phyloP scores from a whole-genome alignment of 73 alveolate species.

The Diophrys sp. region DNA sequence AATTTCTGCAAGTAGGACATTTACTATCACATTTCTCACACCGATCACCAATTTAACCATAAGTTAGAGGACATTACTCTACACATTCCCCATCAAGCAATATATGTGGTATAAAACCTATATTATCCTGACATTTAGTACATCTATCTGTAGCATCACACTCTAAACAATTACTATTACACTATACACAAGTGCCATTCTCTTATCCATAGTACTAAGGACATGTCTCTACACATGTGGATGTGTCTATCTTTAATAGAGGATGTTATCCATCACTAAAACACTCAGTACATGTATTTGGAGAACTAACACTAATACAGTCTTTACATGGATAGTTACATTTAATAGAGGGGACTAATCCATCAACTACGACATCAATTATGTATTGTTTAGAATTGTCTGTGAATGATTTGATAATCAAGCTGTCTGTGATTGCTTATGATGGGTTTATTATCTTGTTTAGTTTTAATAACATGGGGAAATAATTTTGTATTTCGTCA shows the following conservation, averaged over 20 bases:
- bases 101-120: background rate
- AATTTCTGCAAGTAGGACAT: constrained; percentile 3
- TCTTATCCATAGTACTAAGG: background rate
- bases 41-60: background rate
- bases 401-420: background rate
- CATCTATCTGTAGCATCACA: constrained; percentile 7
- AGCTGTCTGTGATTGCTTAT: background rate
- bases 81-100: background rate
- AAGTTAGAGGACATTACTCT: background rate
- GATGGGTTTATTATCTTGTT: constrained; percentile 25
- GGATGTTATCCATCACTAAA: too few relatives aligned
- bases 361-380: constrained; percentile 16
- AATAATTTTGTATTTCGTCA: background rate
- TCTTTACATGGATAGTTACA: constrained; percentile 50
- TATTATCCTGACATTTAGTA: background rate
- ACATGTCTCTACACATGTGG: background rate
- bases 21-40: background rate
- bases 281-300: background rate
- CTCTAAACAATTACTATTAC: background rate
- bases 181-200: background rate
- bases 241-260: background rate
- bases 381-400: background rate
- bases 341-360: constrained; percentile 23
- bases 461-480: too few relatives aligned
- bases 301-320: constrained; percentile 1